Evolutionary conservation across 2,329 filamentous ascomycete species (phyloP).

Genomic region (Xylariaceae sp.): DNA sequence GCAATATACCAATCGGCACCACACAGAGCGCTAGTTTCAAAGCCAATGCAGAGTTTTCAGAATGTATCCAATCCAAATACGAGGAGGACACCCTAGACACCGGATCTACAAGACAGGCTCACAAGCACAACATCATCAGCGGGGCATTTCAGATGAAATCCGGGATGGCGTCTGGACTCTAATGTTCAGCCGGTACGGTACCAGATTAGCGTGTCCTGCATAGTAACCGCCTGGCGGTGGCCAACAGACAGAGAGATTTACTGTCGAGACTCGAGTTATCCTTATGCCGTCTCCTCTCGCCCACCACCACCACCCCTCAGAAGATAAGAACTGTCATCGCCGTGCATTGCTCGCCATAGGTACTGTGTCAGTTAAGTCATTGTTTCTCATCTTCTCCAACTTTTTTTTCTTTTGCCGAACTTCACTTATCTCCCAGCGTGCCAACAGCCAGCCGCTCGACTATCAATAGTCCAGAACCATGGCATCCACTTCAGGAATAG

Average conservation of each 20-base stretch:
- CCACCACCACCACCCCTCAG: not conserved
- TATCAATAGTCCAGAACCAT: not conserved
- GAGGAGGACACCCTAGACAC: slow-evolving; percentile 3
- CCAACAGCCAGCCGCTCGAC: slow-evolving; percentile 3
- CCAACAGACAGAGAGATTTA: not conserved
- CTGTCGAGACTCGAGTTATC: not conserved
- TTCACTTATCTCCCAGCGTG: slow-evolving; percentile 1
- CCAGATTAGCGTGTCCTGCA: not conserved
- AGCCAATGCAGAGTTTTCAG: slow-evolving; percentile 29
- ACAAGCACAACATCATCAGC: slow-evolving; percentile 18
- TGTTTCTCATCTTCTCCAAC: not conserved
- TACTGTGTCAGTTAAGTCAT: not conserved
- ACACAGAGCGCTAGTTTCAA: slow-evolving; percentile 21
- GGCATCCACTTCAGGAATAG: slow-evolving; percentile 2
- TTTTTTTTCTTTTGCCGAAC: slow-evolving; percentile 8
- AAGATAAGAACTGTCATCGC: too few species aligned
- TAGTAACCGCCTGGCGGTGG: not conserved
- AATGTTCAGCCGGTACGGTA: slow-evolving; percentile 1
- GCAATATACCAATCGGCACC: slow-evolving; percentile 6
- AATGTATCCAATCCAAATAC: slow-evolving; percentile 14
- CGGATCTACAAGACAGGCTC: slow-evolving; percentile 10
- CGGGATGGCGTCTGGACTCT: not conserved
- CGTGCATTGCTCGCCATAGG: too few species aligned
- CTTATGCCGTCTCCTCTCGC: not conserved
- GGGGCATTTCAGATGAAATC: slow-evolving; percentile 12